Evolutionary conservation across 768 basidiomycete species (phyloP).

Genomic region (Tylopilus subfusipes): DNA sequence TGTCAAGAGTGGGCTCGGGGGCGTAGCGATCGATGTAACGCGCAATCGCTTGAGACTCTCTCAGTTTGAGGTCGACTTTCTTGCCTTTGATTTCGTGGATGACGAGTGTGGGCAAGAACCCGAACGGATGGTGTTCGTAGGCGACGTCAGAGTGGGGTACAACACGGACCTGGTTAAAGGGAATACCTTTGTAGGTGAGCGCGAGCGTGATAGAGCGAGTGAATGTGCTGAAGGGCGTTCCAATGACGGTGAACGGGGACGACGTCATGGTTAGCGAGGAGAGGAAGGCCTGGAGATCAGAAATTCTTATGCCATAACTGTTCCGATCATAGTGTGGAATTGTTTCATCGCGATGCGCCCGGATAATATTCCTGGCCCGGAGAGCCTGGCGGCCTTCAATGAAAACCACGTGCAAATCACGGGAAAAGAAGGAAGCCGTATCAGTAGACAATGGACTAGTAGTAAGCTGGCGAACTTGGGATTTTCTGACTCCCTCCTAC

Average conservation of each 20-base stretch:
- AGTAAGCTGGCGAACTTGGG: no score
- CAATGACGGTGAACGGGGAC: conserved; percentile 27
- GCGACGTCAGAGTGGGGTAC: conserved; percentile 29
- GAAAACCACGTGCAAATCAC: not conserved
- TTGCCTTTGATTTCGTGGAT: conserved; percentile 26
- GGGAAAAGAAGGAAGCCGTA: no score
- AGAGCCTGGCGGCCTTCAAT: not conserved
- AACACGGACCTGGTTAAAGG: conserved; percentile 26
- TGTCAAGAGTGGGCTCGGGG: conserved; percentile 25
- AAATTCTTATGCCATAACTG: no score
- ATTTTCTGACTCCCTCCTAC: no score
- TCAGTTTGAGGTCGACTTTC: conserved; percentile 23
- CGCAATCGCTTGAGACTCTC: conserved; percentile 29
- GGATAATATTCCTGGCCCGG: not conserved
- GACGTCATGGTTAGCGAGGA: conserved; percentile 14
- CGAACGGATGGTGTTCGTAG: conserved; percentile 29
- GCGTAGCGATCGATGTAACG: conserved; percentile 30
- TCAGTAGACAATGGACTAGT: no score
- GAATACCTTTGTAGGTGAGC: conserved; percentile 25
- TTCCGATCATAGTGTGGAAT: not conserved
- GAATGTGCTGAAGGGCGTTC: conserved; percentile 33
- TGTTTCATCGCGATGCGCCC: not conserved
- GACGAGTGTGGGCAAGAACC: conserved; percentile 31
- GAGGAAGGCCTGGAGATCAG: not conserved
- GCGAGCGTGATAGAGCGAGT: conserved; percentile 32